Evolutionary conservation across 2,329 filamentous ascomycete genomes (phyloP), one percentile per base, ranked within the genome.

Genomic region (Parafenestella ontariensis): DNA sequence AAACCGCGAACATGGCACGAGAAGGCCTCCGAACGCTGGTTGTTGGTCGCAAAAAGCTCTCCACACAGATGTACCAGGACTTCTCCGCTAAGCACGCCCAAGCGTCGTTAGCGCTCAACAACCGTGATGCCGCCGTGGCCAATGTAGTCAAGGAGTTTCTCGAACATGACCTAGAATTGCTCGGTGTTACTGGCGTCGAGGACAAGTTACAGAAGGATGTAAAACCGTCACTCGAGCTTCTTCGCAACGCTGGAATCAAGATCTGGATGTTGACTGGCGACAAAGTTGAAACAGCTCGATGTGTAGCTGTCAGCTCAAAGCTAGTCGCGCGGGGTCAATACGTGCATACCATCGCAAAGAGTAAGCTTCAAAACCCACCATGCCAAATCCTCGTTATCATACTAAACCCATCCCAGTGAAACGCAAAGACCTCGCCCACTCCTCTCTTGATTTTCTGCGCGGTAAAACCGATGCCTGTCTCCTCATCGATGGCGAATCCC

Each of bases 261-360:
- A 98, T 99, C 46, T 99, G 95, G 95, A 99, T 99, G 95, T 82
- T 99, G 73, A 99, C 95, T 0, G 95, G 95, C 42, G 95, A 99
- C 82, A 99, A 99, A 77, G 91, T 99, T 2, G 95, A 99, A 78
- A 99, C 95, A 13, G 95, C 95, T 15, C 88, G 95, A 31, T 99
- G 95, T 76, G 94, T 99, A 11, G 96, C 95, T 1, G 90, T 99
- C 39, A 96, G 90, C 70, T 93, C 94, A 26, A 97, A 97, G 75
- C 84, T 99, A 6, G 95, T 99, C 13, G 89, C 92, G 3, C 84
- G 95, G 58, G 94, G 94, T 1, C 96, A 99, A 77, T 95, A 94
- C 73, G 96, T 99, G 59, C 92, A 98, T 77, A 97, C 94, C 0
- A 89, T 99, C 39, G 85, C 90, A 36, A 93, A 93, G 73, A 79